Percentiles rank a stretch among this genome's conserved stretches.
Conservation (phyloP, 2,329 filamentous ascomycete genomes). For the Fusarium dimerum region DNA sequence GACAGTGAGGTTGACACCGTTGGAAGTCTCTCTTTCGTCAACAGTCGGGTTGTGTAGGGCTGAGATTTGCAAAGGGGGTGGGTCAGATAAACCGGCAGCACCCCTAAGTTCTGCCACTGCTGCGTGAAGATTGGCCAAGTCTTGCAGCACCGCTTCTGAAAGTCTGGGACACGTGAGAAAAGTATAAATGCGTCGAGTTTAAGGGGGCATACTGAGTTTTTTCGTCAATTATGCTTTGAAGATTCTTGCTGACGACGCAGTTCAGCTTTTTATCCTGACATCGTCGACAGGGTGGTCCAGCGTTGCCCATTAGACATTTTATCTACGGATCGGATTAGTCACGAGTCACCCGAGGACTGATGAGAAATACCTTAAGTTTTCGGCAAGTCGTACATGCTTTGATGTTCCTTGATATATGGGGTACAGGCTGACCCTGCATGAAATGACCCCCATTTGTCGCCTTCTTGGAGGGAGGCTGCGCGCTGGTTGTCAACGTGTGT, state of each 20-base stretch:
- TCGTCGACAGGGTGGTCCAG: conserved; percentile 37
- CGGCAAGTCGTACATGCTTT: conserved; percentile 39
- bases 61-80: conserved; percentile 3
- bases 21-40: neutral
- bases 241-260: conserved; percentile 40
- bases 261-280: conserved; percentile 35
- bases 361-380: conserved; percentile 33
- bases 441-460: neutral
- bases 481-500: no score
- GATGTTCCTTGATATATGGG: conserved; percentile 35
- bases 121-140: conserved; percentile 5
- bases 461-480: conserved; percentile 1
- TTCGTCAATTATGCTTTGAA: conserved; percentile 41
- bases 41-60: neutral
- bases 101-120: conserved; percentile 7
- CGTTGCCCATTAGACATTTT: conserved; percentile 40
- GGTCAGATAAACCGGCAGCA: conserved; percentile 1
- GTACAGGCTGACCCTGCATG: conserved; percentile 4
- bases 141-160: conserved; percentile 12
- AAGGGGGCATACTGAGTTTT: conserved; percentile 31
- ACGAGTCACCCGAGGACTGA: neutral
- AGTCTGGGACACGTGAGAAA: neutral
- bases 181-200: neutral
- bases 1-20: neutral
- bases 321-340: conserved; percentile 28